phyloP scores from a whole-genome alignment of 257 asterid species.

The Eustoma russellianum region DNA sequence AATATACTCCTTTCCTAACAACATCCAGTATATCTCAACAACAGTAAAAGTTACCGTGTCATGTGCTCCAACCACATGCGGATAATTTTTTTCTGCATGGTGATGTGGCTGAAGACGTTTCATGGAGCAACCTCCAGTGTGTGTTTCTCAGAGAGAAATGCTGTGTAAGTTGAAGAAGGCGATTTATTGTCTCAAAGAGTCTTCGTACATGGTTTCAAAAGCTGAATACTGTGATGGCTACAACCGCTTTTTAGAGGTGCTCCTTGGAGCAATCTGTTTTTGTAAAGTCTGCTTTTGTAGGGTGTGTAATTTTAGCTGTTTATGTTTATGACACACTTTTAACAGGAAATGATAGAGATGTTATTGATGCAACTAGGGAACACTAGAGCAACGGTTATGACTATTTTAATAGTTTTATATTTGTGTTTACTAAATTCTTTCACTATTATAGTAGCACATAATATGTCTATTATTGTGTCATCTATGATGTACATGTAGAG shows the following conservation, averaged over 20 bases:
- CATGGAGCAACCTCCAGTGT: slow-evolving; percentile 7
- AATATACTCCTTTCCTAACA: no score
- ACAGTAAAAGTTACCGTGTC: no score
- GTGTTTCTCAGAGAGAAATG: background rate
- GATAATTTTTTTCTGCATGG: slow-evolving; percentile 5
- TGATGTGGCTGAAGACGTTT: background rate
- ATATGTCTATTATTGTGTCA: no score
- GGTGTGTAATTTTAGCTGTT: background rate
- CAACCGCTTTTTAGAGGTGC: background rate
- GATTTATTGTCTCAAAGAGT: background rate
- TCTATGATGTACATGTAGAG: no score
- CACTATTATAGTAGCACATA: no score
- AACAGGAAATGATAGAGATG: background rate
- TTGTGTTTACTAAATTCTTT: no score
- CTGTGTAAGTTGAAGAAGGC: background rate
- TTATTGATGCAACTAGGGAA: background rate
- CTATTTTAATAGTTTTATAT: no score
- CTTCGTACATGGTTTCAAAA: background rate
- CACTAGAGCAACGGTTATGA: background rate
- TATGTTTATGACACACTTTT: background rate
- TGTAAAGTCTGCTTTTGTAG: background rate
- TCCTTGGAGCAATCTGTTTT: background rate
- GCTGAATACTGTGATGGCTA: background rate
- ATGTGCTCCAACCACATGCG: no score
- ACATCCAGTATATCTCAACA: no score